phyloP scores from a whole-genome alignment of 2,329 filamentous ascomycete species.

The Microascus cirrosus region DNA sequence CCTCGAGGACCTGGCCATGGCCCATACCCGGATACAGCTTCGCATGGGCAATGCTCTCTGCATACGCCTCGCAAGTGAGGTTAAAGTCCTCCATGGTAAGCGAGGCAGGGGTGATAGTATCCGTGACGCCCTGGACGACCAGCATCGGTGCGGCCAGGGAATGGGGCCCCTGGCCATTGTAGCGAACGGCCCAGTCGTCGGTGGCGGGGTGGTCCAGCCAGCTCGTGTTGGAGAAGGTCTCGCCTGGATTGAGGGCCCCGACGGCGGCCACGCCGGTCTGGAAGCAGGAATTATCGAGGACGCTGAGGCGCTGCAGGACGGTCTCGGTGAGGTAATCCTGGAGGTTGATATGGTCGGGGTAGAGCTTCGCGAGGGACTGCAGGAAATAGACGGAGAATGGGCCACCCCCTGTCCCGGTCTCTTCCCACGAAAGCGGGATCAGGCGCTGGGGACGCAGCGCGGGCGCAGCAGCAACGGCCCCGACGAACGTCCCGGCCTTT shows the following conservation, averaged over 20 bases:
- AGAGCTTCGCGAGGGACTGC: conserved; percentile 8
- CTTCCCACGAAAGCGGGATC: conserved; percentile 5
- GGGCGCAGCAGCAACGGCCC: conserved; percentile 7
- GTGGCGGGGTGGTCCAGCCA: conserved; percentile 5
- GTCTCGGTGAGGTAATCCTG: conserved; percentile 9
- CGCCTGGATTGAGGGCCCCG: conserved; percentile 4
- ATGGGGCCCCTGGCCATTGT: conserved; percentile 11
- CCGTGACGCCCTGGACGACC: conserved; percentile 11
- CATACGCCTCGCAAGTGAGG: conserved; percentile 7
- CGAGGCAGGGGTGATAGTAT: conserved; percentile 7
- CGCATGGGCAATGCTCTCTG: too few species aligned
- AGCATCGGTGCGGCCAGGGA: conserved; percentile 11
- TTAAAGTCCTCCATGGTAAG: conserved; percentile 8
- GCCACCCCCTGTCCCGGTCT: conserved; percentile 5
- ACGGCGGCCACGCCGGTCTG: conserved; percentile 7
- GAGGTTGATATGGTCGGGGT: conserved; percentile 6
- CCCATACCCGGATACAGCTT: too few species aligned
- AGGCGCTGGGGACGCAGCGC: conserved; percentile 7
- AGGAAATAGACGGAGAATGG: conserved; percentile 10
- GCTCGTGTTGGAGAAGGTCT: conserved; percentile 8
- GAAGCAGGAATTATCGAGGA: conserved; percentile 5
- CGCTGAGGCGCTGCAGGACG: conserved; percentile 1
- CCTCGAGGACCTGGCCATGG: too few species aligned
- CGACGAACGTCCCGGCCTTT: conserved; percentile 7
- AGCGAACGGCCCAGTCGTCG: not conserved